Conservation (phyloP, 139 green algal species). For the Mychonastes homosphaera region DNA sequence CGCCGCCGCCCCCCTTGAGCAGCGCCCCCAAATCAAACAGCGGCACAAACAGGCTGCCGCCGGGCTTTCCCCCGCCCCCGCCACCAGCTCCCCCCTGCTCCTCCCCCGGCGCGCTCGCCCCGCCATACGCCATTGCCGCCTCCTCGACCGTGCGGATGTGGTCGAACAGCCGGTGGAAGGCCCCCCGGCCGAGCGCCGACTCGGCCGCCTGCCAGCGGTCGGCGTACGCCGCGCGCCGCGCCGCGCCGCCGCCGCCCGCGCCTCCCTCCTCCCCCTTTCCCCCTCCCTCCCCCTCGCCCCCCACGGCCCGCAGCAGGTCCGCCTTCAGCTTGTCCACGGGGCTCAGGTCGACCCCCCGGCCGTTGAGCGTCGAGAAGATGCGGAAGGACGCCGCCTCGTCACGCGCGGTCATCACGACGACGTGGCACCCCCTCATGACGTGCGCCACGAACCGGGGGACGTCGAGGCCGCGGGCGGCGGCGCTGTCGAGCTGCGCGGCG, state of each 20-base stretch:
- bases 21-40: background rate
- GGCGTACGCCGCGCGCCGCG: slow-evolving; percentile 10
- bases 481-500: slow-evolving; percentile 10
- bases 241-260: no score
- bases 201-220: slow-evolving; percentile 32
- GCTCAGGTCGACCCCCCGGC: slow-evolving; percentile 37
- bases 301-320: slow-evolving; percentile 36
- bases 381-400: slow-evolving; percentile 38
- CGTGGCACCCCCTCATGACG: slow-evolving; percentile 26
- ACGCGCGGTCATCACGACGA: slow-evolving; percentile 42
- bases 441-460: slow-evolving; percentile 41
- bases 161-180: slow-evolving; percentile 37
- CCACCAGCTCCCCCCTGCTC: no score
- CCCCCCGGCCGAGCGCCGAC: slow-evolving; percentile 24
- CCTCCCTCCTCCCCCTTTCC: no score
- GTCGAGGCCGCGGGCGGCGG: slow-evolving; percentile 4
- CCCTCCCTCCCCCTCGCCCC: background rate
- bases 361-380: slow-evolving; percentile 47
- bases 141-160: slow-evolving; percentile 18
- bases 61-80: no score
- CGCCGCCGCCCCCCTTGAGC: no score
- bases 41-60: no score
- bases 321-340: slow-evolving; percentile 49
- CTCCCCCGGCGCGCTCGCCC: background rate
- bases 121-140: no score